Conservation (phyloP, 2,329 filamentous ascomycete genomes). For the Botrytis hyacinthi region DNA sequence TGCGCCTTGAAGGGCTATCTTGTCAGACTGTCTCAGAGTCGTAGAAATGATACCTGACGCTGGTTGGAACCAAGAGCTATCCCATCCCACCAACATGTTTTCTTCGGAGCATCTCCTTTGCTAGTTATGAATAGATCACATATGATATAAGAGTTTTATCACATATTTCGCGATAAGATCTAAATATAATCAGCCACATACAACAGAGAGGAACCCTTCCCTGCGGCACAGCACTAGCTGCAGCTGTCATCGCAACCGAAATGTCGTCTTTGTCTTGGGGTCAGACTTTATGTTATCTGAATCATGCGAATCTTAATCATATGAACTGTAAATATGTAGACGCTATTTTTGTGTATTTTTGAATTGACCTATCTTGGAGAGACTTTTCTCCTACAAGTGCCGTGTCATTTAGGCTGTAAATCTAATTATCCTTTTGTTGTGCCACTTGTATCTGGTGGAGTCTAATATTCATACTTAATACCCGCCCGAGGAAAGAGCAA, state of each 20-base stretch:
- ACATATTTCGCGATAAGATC: not conserved
- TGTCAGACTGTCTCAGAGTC: not conserved
- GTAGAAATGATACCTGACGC: not conserved
- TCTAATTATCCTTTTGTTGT: not conserved
- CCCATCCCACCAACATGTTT: not conserved
- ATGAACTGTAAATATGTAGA: not conserved
- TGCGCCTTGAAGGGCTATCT: not conserved
- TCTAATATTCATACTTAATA: not conserved
- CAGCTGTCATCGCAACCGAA: not conserved
- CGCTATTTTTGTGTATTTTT: not conserved
- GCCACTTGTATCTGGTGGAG: not conserved
- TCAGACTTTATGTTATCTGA: not conserved
- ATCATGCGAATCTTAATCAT: conserved; percentile 1
- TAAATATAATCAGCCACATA: not conserved
- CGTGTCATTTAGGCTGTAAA: not conserved
- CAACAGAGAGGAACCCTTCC: not conserved
- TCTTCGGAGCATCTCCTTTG: not conserved
- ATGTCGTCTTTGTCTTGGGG: not conserved
- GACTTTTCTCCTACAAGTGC: not conserved
- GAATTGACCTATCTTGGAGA: not conserved
- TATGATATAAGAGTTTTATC: not conserved
- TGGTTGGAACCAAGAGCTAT: not conserved
- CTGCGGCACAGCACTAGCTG: conserved; percentile 3
- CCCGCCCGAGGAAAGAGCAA: not conserved
- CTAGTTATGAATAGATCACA: not conserved